Evolutionary conservation across 2,329 filamentous ascomycete species (phyloP).

Genomic region (Clonostachys sp.): DNA sequence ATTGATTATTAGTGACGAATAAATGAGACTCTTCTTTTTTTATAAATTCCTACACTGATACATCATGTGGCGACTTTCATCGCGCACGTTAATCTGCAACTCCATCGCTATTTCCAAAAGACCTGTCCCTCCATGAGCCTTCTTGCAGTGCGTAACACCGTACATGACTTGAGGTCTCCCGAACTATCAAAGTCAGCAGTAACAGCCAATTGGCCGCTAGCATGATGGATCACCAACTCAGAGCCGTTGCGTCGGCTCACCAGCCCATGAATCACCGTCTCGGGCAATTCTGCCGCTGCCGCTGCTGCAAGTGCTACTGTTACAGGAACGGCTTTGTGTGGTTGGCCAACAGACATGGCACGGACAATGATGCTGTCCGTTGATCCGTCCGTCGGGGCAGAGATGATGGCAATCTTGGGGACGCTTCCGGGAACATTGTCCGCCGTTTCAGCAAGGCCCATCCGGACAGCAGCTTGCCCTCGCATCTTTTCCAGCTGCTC

Average conservation of each 20-base stretch:
- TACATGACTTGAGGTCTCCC: slow-evolving; percentile 27
- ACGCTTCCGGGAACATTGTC: slow-evolving; percentile 44
- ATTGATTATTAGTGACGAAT: too few relatives aligned
- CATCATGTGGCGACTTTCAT: too few relatives aligned
- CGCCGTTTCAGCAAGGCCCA: slow-evolving; percentile 48
- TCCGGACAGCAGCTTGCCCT: slow-evolving; percentile 48
- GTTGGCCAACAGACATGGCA: slow-evolving; percentile 49
- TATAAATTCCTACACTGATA: too few relatives aligned
- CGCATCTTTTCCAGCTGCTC: slow-evolving; percentile 50
- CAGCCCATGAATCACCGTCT: slow-evolving; percentile 27
- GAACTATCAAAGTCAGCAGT: slow-evolving; percentile 17
- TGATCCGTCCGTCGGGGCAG: slow-evolving; percentile 2
- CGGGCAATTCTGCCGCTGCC: slow-evolving; percentile 36
- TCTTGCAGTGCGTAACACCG: slow-evolving; percentile 40
- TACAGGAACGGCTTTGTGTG: slow-evolving; percentile 50
- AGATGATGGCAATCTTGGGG: slow-evolving; percentile 52
- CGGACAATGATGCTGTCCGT: slow-evolving; percentile 22
- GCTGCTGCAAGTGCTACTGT: slow-evolving; percentile 47
- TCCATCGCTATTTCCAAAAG: slow-evolving; percentile 10
- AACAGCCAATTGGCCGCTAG: slow-evolving; percentile 30
- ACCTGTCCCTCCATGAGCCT: slow-evolving; percentile 40
- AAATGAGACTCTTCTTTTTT: too few relatives aligned
- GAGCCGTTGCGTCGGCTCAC: slow-evolving; percentile 13
- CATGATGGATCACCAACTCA: slow-evolving; percentile 36
- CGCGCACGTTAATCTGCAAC: too few relatives aligned